Conservation (phyloP, 495 filamentous ascomycete species). For the Rhizodiscina lignyota region DNA sequence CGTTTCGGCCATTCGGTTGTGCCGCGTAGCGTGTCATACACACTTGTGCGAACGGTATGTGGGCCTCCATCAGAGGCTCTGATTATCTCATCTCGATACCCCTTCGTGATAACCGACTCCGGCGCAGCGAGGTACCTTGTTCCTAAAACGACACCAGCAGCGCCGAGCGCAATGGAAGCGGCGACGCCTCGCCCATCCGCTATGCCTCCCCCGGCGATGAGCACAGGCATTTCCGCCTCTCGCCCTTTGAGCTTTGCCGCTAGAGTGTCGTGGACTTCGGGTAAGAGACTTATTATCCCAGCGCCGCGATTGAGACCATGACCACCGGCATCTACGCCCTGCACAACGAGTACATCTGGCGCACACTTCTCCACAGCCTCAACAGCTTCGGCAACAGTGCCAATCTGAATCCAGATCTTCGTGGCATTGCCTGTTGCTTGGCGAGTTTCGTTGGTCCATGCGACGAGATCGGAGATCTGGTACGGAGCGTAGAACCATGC, state of each 20-base stretch:
- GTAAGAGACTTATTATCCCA: slow-evolving; percentile 39
- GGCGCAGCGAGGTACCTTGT: slow-evolving; percentile 51
- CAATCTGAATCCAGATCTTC: slow-evolving; percentile 53
- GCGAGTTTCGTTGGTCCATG: slow-evolving; percentile 38
- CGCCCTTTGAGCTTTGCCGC: slow-evolving; percentile 4
- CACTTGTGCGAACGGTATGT: slow-evolving; percentile 43
- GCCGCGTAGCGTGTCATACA: slow-evolving; percentile 57
- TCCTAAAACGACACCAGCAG: slow-evolving; percentile 50
- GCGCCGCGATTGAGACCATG: slow-evolving; percentile 48
- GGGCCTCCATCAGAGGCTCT: slow-evolving; percentile 43
- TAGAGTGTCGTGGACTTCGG: slow-evolving; percentile 41
- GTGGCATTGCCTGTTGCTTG: slow-evolving; percentile 25
- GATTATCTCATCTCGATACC: slow-evolving; percentile 44
- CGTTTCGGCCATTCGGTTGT: slow-evolving; percentile 49
- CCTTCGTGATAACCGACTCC: slow-evolving; percentile 44
- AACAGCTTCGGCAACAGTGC: slow-evolving; percentile 38
- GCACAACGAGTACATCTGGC: slow-evolving; percentile 30
- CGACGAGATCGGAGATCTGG: slow-evolving; percentile 28
- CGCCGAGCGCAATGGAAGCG: slow-evolving; percentile 49
- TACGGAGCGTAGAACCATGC: slow-evolving; percentile 55
- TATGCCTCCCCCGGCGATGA: slow-evolving; percentile 62
- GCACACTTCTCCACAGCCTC: slow-evolving; percentile 17
- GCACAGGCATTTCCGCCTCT: slow-evolving; percentile 11
- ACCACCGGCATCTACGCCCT: slow-evolving; percentile 59
- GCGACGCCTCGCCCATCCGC: slow-evolving; percentile 47